Percentiles rank a stretch among this genome's conserved stretches.
These are phyloP conservation scores for Phytophthora kernoviae DNA, from an alignment of 352 stramenopile genomes.

Conservation along the genomic window DNA sequence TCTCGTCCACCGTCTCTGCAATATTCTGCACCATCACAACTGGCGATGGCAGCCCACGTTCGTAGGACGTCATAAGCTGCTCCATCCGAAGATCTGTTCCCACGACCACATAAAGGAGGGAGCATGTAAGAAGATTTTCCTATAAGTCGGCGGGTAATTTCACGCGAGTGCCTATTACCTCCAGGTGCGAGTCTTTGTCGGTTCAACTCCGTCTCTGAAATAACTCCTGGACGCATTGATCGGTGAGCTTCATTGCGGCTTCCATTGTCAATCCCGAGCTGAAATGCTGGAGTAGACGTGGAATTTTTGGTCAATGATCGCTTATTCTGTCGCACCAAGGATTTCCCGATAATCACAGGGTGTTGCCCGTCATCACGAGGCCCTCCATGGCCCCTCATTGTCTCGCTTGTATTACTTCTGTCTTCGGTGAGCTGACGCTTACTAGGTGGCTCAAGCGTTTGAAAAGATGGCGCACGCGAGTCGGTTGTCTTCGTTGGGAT, in stretches of 20 bases:
- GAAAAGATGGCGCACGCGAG: not conserved
- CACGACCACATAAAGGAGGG: constrained; percentile 1
- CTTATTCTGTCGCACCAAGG: constrained; percentile 21
- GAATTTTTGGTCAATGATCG: constrained; percentile 14
- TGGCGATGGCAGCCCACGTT: constrained; percentile 30
- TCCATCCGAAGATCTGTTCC: constrained; percentile 39
- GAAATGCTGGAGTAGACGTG: constrained; percentile 34
- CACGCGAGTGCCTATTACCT: constrained; percentile 30
- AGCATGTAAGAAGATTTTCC: not conserved
- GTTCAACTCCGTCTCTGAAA: constrained; percentile 61
- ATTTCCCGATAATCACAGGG: constrained; percentile 24
- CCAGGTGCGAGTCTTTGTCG: constrained; percentile 33
- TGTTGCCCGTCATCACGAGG: constrained; percentile 1
- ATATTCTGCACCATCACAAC: constrained; percentile 53
- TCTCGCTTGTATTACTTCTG: not conserved
- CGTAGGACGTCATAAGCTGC: constrained; percentile 42
- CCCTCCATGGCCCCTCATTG: not conserved
- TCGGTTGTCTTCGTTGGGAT: not conserved
- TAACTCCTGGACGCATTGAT: constrained; percentile 48
- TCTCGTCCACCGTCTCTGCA: constrained; percentile 44
- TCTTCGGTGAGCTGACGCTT: not conserved
- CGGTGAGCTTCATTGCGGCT: not conserved
- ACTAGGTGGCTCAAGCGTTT: not conserved
- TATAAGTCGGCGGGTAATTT: not conserved
- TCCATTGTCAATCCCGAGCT: constrained; percentile 11